phyloP scores from a whole-genome alignment of 192 early-diverging fungal genomes.

The Dimargaris verticillata region DNA sequence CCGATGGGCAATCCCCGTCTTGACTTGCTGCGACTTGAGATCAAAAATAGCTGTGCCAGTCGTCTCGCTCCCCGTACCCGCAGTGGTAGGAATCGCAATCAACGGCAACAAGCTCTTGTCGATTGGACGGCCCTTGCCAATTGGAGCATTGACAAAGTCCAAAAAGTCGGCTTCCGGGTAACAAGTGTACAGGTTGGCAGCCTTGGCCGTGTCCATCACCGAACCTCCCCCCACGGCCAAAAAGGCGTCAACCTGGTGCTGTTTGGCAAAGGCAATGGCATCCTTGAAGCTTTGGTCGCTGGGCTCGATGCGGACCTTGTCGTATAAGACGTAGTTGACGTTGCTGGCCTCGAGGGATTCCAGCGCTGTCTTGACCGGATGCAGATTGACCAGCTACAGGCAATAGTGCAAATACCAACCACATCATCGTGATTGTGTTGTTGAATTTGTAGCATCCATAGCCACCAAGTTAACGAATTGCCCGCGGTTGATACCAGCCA shows the following conservation, averaged over 20 bases:
- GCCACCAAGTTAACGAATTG: too few species aligned
- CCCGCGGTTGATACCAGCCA: too few species aligned
- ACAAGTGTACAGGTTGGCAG: conserved; percentile 70
- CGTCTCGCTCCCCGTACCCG: conserved; percentile 72
- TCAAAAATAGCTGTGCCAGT: conserved; percentile 92
- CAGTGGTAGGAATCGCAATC: conserved; percentile 53
- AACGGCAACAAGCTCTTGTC: conserved; percentile 57
- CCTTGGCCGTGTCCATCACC: conserved; percentile 82
- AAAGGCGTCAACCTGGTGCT: conserved; percentile 63
- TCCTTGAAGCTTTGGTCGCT: conserved; percentile 65
- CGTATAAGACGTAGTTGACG: conserved; percentile 57
- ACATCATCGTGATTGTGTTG: too few species aligned
- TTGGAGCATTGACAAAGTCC: conserved; percentile 86
- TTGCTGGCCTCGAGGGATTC: conserved; percentile 52
- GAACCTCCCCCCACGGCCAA: conserved; percentile 84
- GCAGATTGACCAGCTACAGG: conserved; percentile 43
- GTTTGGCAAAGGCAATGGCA: conserved; percentile 63
- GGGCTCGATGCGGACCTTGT: conserved; percentile 66
- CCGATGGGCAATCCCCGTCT: conserved; percentile 80
- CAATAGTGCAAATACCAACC: too few species aligned
- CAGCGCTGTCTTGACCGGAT: conserved; percentile 54
- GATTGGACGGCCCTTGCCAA: conserved; percentile 67
- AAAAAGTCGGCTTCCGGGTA: conserved; percentile 70
- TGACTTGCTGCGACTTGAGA: conserved; percentile 60
- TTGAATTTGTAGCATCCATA: too few species aligned